A percentile compares a stretch with the other conserved stretches of the same genome.
phyloP scores from a whole-genome alignment of 1,284 basidiomycete genomes.

The Pseudozyma hubeiensis region DNA sequence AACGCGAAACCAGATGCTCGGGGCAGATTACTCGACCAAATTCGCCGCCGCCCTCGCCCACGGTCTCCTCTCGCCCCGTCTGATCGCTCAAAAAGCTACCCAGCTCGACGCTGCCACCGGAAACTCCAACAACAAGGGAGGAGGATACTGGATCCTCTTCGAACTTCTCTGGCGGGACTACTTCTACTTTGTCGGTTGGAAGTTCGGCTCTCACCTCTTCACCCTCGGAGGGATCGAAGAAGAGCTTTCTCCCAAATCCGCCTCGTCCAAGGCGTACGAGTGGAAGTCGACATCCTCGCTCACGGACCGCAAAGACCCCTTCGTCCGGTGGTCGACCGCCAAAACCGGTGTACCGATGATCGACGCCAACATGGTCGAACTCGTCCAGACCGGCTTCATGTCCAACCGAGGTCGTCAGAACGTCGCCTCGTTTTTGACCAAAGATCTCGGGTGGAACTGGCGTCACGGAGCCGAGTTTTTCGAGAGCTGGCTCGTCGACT shows the following conservation, averaged over 20 bases:
- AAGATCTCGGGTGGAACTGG: conserved; percentile 63
- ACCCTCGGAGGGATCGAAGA: conserved; percentile 57
- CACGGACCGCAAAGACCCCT: conserved; percentile 39
- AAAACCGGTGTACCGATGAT: conserved; percentile 60
- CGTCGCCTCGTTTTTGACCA: conserved; percentile 57
- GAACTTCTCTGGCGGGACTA: conserved; percentile 65
- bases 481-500: conserved; percentile 56
- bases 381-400: conserved; percentile 71
- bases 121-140: conserved; percentile 20
- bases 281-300: conserved; percentile 45
- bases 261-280: conserved; percentile 44
- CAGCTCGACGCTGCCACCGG: conserved; percentile 42
- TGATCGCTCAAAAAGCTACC: conserved; percentile 48
- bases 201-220: conserved; percentile 58
- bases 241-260: conserved; percentile 37
- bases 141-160: conserved; percentile 64
- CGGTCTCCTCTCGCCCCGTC: conserved; percentile 55
- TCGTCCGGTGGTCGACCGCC: conserved; percentile 51
- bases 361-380: conserved; percentile 62
- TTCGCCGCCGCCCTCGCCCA: conserved; percentile 59
- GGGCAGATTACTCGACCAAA: conserved; percentile 57
- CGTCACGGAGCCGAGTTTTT: conserved; percentile 58
- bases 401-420: conserved; percentile 70
- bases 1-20: conserved; percentile 58
- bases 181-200: conserved; percentile 70